Conservation (phyloP, 2,329 filamentous ascomycete genomes). For the Trichoderma sp. region DNA sequence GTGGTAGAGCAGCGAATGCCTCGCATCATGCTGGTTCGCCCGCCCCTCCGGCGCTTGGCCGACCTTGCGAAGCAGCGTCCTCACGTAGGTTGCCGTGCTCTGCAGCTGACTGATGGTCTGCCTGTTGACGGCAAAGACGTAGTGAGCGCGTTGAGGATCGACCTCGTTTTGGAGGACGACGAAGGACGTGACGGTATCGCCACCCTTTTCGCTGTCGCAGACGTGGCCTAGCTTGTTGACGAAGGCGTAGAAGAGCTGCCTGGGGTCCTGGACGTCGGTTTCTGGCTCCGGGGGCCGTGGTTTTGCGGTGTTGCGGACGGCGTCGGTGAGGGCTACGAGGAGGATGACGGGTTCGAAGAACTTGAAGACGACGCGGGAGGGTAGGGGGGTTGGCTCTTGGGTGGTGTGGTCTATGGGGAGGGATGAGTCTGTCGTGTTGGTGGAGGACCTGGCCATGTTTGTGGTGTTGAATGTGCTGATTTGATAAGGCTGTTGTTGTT, state of each 20-base stretch:
- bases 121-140: background rate
- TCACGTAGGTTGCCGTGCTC: background rate
- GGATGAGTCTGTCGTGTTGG: background rate
- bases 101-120: background rate
- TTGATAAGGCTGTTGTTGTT: too few relatives aligned
- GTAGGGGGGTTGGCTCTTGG: background rate
- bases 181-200: background rate
- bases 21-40: background rate
- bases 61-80: background rate
- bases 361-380: background rate
- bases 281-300: background rate
- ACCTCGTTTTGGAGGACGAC: background rate
- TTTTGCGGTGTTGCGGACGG: background rate
- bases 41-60: background rate
- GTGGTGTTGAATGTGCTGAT: too few relatives aligned
- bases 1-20: background rate
- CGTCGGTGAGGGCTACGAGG: background rate
- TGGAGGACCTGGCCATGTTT: too few relatives aligned
- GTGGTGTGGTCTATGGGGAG: background rate
- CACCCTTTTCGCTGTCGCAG: background rate
- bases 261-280: background rate
- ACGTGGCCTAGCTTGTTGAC: slow-evolving; percentile 4
- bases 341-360: background rate
- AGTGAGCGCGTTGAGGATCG: background rate
- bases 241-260: background rate